Percentiles rank a stretch among this genome's conserved stretches.
phyloP scores from a whole-genome alignment of 805 yeast species.

The Lachancea thermotolerans region DNA sequence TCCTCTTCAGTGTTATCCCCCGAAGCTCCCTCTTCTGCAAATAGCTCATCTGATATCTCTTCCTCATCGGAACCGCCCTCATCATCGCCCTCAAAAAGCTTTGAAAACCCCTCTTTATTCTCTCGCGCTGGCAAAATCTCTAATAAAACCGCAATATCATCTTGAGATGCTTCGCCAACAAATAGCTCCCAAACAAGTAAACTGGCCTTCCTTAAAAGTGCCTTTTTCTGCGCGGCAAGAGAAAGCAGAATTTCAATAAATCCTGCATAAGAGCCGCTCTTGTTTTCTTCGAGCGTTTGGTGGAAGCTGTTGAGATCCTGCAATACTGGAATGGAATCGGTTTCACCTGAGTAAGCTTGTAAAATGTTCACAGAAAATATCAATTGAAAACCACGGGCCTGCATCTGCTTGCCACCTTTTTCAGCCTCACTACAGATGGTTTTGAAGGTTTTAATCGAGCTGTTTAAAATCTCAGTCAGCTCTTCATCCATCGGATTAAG shows the following conservation, averaged over 20 bases:
- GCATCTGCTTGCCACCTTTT: slow-evolving; percentile 16
- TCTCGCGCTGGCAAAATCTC: slow-evolving; percentile 62
- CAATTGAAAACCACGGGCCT: slow-evolving; percentile 62
- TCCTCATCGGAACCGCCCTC: slow-evolving; percentile 27
- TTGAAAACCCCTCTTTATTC: slow-evolving; percentile 72
- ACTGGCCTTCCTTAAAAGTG: slow-evolving; percentile 51
- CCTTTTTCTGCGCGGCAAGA: slow-evolving; percentile 49
- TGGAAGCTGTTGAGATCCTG: slow-evolving; percentile 60
- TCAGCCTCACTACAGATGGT: slow-evolving; percentile 21
- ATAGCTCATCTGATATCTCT: slow-evolving; percentile 30
- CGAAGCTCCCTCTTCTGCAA: slow-evolving; percentile 28
- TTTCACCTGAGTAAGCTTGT: slow-evolving; percentile 68
- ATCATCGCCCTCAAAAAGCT: slow-evolving; percentile 60
- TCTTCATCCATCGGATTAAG: slow-evolving; percentile 51
- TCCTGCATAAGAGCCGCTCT: slow-evolving; percentile 39
- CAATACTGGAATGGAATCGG: slow-evolving; percentile 68
- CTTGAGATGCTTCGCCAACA: slow-evolving; percentile 37
- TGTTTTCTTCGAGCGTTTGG: slow-evolving; percentile 23
- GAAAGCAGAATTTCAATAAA: slow-evolving; percentile 54
- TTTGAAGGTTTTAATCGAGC: slow-evolving; percentile 44
- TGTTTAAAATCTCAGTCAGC: slow-evolving; percentile 40
- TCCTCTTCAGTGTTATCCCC: slow-evolving; percentile 26
- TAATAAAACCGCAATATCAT: slow-evolving; percentile 43
- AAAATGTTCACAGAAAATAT: slow-evolving; percentile 69
- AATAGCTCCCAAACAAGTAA: slow-evolving; percentile 52